These are phyloP conservation scores for Solanum clarkiae DNA, from an alignment of 257 asterid species.

Conservation along the genomic window DNA sequence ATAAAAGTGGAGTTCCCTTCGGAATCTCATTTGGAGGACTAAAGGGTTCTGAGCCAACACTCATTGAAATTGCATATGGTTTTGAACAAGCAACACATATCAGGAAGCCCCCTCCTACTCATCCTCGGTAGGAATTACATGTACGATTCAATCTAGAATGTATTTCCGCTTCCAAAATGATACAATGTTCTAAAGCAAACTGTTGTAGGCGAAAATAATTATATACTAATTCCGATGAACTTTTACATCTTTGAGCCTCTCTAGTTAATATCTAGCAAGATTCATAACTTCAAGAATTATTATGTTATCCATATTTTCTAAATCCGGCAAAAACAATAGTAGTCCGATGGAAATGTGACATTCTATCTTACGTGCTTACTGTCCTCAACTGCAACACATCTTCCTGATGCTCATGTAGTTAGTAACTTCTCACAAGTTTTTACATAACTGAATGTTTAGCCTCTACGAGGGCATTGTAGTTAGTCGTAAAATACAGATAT, in stretches of 20 bases:
- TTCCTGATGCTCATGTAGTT: background rate
- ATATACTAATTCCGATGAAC: background rate
- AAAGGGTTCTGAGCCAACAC: conserved; percentile 35
- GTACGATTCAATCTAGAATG: background rate
- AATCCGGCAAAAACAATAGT: background rate
- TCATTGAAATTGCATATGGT: conserved; percentile 43
- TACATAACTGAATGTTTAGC: no score
- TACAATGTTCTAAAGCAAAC: background rate
- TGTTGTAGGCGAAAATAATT: background rate
- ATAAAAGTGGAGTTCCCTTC: conserved; percentile 14
- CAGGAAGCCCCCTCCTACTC: conserved; percentile 34
- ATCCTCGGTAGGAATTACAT: background rate
- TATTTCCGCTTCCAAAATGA: background rate
- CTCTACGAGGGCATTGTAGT: no score
- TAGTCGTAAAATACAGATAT: no score
- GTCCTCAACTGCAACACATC: background rate
- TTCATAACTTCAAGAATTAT: background rate
- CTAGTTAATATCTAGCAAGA: background rate
- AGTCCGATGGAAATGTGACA: background rate
- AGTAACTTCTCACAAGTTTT: no score
- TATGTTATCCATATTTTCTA: background rate
- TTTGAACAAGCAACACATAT: conserved; percentile 44
- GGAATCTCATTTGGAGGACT: conserved; percentile 45
- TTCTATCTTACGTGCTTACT: background rate
- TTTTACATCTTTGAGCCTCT: background rate